phyloP scores from a whole-genome alignment of 2,329 filamentous ascomycete genomes.

The Colletotrichum tamarilloi region DNA sequence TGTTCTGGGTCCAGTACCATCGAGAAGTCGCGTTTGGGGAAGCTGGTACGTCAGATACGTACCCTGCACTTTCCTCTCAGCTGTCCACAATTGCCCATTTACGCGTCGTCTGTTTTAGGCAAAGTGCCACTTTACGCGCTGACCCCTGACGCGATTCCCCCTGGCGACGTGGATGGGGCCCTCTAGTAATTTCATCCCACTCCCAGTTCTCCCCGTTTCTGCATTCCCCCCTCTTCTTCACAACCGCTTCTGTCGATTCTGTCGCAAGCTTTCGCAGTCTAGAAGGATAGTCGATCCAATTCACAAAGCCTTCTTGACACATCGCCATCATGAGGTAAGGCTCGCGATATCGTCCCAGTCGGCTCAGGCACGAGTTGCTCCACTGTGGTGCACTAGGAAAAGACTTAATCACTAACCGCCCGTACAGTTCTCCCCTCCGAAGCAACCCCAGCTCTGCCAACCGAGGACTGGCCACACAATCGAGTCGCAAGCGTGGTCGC shows the following conservation, averaged over 20 bases:
- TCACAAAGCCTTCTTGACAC: not conserved
- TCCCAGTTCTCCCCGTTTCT: slow-evolving; percentile 11
- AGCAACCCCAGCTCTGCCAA: slow-evolving; percentile 86
- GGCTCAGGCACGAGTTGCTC: not conserved
- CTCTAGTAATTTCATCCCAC: slow-evolving; percentile 32
- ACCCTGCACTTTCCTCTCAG: not conserved
- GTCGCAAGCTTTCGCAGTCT: slow-evolving; percentile 14
- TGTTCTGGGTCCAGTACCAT: not conserved
- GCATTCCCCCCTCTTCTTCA: slow-evolving; percentile 20
- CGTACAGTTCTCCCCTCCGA: slow-evolving; percentile 82
- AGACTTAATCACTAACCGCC: slow-evolving; percentile 26
- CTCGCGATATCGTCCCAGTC: not conserved
- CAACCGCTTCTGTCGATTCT: not conserved
- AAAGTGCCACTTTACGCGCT: slow-evolving; percentile 59
- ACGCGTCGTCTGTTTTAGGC: slow-evolving; percentile 42
- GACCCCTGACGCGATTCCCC: slow-evolving; percentile 29
- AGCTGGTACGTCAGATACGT: slow-evolving; percentile 27
- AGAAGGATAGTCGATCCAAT: not conserved
- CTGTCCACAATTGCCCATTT: slow-evolving; percentile 35
- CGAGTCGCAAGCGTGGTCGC: slow-evolving; percentile 67
- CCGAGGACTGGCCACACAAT: slow-evolving; percentile 69
- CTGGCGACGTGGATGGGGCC: slow-evolving; percentile 30
- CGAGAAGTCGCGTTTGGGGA: slow-evolving; percentile 15
- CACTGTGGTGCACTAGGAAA: not conserved
- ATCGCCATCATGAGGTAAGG: slow-evolving; percentile 46